These are phyloP conservation scores for Suillus luteus DNA, from an alignment of 768 basidiomycete genomes.

Conservation along the genomic window DNA sequence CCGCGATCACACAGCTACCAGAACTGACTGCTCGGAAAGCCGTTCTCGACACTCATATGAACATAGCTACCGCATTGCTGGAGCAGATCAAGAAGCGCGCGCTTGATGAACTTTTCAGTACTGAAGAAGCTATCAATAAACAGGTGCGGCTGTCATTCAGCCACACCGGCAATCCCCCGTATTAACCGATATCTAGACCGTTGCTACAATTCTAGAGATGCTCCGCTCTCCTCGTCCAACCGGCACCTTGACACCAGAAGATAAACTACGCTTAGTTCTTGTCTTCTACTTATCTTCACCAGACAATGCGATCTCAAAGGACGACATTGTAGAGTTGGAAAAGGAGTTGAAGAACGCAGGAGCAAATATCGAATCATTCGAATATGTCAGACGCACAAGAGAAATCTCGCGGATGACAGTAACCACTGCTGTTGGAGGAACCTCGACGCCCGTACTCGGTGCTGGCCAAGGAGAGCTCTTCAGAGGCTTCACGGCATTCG, in stretches of 20 bases:
- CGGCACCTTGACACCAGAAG: conserved; percentile 65
- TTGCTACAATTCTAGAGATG: conserved; percentile 80
- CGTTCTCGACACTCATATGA: conserved; percentile 98
- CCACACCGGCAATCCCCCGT: conserved; percentile 4
- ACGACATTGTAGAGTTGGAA: conserved; percentile 87
- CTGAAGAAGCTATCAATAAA: conserved; percentile 87
- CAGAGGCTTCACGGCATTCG: conserved; percentile 90
- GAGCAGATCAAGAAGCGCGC: conserved; percentile 95
- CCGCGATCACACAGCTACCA: conserved; percentile 94
- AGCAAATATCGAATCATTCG: conserved; percentile 80
- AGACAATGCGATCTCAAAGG: conserved; percentile 80
- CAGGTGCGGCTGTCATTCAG: conserved; percentile 51
- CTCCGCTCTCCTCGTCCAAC: conserved; percentile 74
- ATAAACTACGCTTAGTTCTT: conserved; percentile 93
- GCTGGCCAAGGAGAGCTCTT: conserved; percentile 83
- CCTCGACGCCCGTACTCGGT: conserved; percentile 67
- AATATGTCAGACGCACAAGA: conserved; percentile 88
- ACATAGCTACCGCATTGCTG: conserved; percentile 92
- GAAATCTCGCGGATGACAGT: conserved; percentile 94
- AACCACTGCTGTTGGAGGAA: conserved; percentile 58
- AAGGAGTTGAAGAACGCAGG: conserved; percentile 82
- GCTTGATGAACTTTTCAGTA: conserved; percentile 95
- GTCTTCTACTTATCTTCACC: conserved; percentile 91
- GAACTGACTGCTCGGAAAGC: conserved; percentile 97
- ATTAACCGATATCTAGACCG: conserved; percentile 49